A percentile compares a stretch with the other conserved stretches of the same genome.
These are phyloP conservation scores for Mortierella sp. DNA, from an alignment of 371 early-diverging fungal genomes.

Conservation along the genomic window DNA sequence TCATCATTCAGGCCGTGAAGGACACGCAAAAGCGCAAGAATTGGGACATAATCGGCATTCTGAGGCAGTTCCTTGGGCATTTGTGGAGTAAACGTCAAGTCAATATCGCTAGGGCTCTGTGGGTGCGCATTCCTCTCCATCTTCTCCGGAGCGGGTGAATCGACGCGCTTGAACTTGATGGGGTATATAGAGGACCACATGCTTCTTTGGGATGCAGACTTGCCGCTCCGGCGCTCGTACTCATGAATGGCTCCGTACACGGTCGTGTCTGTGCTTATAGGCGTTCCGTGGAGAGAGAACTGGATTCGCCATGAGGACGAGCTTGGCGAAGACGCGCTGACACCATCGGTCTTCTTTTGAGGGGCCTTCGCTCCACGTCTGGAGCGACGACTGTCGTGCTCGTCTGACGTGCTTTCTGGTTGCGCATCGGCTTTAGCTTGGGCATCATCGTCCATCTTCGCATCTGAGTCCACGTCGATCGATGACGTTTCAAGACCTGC, in stretches of 20 bases:
- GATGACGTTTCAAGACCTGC: slow-evolving; percentile 30
- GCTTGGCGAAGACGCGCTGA: slow-evolving; percentile 8
- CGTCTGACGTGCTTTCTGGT: background rate
- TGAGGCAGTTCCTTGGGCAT: slow-evolving; percentile 41
- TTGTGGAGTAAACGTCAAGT: slow-evolving; percentile 36
- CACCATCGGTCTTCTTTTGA: slow-evolving; percentile 4
- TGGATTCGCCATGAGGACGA: slow-evolving; percentile 61
- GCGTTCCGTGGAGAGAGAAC: slow-evolving; percentile 62
- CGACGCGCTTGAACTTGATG: slow-evolving; percentile 60
- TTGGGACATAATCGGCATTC: slow-evolving; percentile 54
- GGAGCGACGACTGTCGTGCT: background rate
- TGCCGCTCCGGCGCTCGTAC: slow-evolving; percentile 56
- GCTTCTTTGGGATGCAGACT: slow-evolving; percentile 44
- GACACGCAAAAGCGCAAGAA: slow-evolving; percentile 67
- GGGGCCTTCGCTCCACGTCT: background rate
- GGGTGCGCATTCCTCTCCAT: slow-evolving; percentile 2
- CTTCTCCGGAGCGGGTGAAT: slow-evolving; percentile 25
- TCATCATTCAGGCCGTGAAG: slow-evolving; percentile 61
- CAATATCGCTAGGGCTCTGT: slow-evolving; percentile 31
- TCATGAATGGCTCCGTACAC: slow-evolving; percentile 73
- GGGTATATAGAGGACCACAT: slow-evolving; percentile 67
- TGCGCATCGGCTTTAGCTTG: background rate
- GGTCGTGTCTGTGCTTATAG: slow-evolving; percentile 66
- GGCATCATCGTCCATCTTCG: slow-evolving; percentile 13
- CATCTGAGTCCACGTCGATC: slow-evolving; percentile 31